Evolutionary conservation across 495 filamentous ascomycete genomes (phyloP), one percentile per base, ranked within the genome.

Genomic region (Lasiosphaeris hirsuta): DNA sequence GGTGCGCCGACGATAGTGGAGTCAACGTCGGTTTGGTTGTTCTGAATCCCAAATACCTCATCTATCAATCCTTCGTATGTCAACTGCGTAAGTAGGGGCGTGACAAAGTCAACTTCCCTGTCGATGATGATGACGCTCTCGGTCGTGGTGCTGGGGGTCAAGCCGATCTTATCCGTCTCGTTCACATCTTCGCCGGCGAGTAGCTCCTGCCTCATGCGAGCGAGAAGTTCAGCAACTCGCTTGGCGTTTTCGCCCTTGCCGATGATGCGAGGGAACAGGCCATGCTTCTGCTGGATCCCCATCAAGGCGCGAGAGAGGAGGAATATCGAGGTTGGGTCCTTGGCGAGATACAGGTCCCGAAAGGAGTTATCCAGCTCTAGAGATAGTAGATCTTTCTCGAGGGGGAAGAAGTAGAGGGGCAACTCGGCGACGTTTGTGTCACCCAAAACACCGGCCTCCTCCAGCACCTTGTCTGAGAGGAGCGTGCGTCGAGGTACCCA

Each of bases 11-110:
- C 85, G 50, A 99, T 86, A 11, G 92, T 89, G 19, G 90, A 86
- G 64, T 97, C 93, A n/a, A 97, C 83, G 63, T 97, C 92, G 41
- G 90, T 86, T 69, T 96, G 89, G 69, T 93, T 97, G 62, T 86
- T 83, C 57, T 87, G 81, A 57, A 99, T 93, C 46, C 89, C 87
- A 59, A 96, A 95, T 37, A 90, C 82, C 72, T 99, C 95, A 69
- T 99, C 95, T 49, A 99, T 88, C 33, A 99, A 71, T 0, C 95
- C 95, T 74, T 97, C 92, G 65, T 99, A 99, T 8, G 95, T 99
- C 40, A 99, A 78, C 68, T 97, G 95, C 0, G 94, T 97, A 46
- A 97, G 83, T 10, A 99, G 80, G 1, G 87, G 85, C 17, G 94
- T 96, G 33, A 89, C 89, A 72, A 92, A 90, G 66, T 99, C 95